Evolutionary conservation across 2,329 filamentous ascomycete species (phyloP), one percentile per base, ranked within the genome.

Genomic region (Talaromyces sp.): DNA sequence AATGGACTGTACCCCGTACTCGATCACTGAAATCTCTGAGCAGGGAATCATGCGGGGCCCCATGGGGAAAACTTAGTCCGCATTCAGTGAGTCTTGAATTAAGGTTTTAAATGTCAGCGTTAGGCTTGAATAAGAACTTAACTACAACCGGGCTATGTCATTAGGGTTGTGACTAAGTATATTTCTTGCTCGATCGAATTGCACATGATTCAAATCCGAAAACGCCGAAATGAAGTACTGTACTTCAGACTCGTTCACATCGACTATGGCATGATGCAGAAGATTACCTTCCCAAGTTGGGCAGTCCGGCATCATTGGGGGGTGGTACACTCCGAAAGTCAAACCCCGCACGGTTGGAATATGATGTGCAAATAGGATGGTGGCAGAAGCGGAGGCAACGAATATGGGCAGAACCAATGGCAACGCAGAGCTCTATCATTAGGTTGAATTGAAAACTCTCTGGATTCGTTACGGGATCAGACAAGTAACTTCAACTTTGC

Each of bases 251-350:
- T 17, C 11, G 1, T 49, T 47, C 45, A 7, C 9, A n/a, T 19
- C 39, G 11, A 41, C 2, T 17, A 41, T 17, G 13, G 39, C 5
- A 41, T 17, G 15, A 41, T 15, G 39, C 6, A 50, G 45, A 9
- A 25, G 31, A 37, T 39, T 41, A 33, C 54, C 54, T 57, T 57
- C 54, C 35, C 25, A 57, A 39, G 54, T 15, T 17, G 54, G 54
- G 7, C 54, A 57, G 17, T n/a, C 25, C 33, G 10, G 33, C 1
- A 25, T 39, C 1, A 39, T 22, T 56, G n/a, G 33, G 5, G 50
- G 43, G 54, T 57, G 54, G 56, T 19, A 59, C 56, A 39, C 56
- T 59, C 56, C 56, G 56, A 45, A 31, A n/a, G 22, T 57, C 3
- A 25, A 39, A 57, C 54, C 54, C 54, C 54, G 54, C 54, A 57